Percentiles rank a stretch among this genome's conserved stretches.
Evolutionary conservation across 2,329 filamentous ascomycete species (phyloP).

Genomic region (Parastagonospora avenae): DNA sequence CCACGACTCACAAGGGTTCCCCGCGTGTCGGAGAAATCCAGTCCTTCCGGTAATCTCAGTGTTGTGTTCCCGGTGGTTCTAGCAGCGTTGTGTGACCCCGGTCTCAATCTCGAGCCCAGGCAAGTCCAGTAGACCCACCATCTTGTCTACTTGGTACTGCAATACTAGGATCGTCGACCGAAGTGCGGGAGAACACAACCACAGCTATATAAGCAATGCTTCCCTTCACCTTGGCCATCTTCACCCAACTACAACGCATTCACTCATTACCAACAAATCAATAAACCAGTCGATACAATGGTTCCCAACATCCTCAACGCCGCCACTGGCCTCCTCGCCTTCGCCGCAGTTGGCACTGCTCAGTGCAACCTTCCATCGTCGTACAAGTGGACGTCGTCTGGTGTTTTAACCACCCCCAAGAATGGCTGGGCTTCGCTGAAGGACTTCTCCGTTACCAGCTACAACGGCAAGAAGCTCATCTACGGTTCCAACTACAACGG

Average conservation of each 20-base stretch:
- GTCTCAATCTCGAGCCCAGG: background rate
- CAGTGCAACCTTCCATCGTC: constrained; percentile 60
- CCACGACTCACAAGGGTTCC: constrained; percentile 3
- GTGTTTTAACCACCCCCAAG: constrained; percentile 57
- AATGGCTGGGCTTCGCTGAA: constrained; percentile 64
- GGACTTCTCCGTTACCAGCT: constrained; percentile 63
- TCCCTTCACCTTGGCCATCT: background rate
- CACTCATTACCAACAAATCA: background rate
- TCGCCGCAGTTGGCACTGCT: constrained; percentile 11
- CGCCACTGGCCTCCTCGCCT: constrained; percentile 16
- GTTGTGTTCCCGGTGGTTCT: constrained; percentile 3
- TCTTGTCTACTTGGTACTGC: background rate
- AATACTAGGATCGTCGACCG: background rate
- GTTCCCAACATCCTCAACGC: constrained; percentile 4
- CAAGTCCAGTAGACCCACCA: background rate
- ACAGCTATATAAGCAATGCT: background rate
- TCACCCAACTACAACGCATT: background rate
- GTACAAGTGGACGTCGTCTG: constrained; percentile 62
- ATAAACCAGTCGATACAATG: background rate
- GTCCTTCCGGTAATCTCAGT: background rate
- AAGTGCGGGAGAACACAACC: background rate
- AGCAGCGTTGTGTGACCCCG: background rate
- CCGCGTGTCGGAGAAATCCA: constrained; percentile 5
- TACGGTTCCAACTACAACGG: constrained; percentile 60
- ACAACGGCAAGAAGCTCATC: constrained; percentile 65